phyloP scores from a whole-genome alignment of 2,329 filamentous ascomycete genomes.

The Aspergillus fructus region DNA sequence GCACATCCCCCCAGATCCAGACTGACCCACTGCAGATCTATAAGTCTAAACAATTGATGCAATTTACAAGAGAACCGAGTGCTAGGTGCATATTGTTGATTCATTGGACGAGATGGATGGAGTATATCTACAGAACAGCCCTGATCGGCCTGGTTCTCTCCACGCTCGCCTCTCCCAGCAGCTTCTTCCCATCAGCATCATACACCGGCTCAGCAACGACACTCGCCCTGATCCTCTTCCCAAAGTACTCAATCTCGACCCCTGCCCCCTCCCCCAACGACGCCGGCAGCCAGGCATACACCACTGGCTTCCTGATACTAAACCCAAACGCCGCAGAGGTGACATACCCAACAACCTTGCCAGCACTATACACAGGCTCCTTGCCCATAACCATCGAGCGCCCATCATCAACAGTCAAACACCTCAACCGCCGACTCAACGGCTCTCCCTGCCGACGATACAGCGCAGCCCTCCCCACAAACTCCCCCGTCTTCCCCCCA shows the following conservation, averaged over 20 bases:
- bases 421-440: constrained; percentile 41
- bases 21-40: too few relatives aligned
- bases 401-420: constrained; percentile 57
- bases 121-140: too few relatives aligned
- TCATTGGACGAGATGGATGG: too few relatives aligned
- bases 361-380: constrained; percentile 57
- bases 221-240: constrained; percentile 53
- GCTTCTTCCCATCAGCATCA: constrained; percentile 39
- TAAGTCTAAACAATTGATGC: too few relatives aligned
- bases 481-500: constrained; percentile 35
- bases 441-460: constrained; percentile 40
- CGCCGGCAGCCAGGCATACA: constrained; percentile 58
- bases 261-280: constrained; percentile 47
- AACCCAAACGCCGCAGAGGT: constrained; percentile 63
- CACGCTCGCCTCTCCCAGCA: constrained; percentile 18
- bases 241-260: constrained; percentile 65
- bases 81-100: too few relatives aligned
- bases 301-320: constrained; percentile 58
- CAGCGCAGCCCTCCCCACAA: constrained; percentile 54
- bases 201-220: constrained; percentile 53
- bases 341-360: constrained; percentile 55
- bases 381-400: constrained; percentile 60
- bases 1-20: too few relatives aligned
- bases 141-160: too few relatives aligned
- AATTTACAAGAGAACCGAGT: too few relatives aligned